Evolutionary conservation across 306 rosid genomes (phyloP).

Genomic region (Fragaria ananassa): DNA sequence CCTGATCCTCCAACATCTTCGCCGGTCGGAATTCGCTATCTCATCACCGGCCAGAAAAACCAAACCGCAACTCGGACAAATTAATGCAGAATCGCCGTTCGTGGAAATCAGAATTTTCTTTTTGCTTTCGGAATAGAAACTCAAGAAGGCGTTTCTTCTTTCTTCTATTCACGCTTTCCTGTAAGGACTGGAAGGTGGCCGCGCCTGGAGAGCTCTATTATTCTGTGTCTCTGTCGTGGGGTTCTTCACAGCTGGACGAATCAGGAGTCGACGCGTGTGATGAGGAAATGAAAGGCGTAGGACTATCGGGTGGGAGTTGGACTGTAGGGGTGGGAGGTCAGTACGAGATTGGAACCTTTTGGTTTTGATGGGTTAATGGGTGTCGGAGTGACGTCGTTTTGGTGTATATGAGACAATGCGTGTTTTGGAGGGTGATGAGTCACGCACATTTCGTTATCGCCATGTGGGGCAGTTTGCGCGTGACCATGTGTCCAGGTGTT

Average conservation of each 20-base stretch:
- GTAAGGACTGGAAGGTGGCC: not conserved
- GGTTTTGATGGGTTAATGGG: not conserved
- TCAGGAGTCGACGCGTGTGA: not conserved
- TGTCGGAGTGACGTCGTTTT: not conserved
- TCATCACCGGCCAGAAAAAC: not conserved
- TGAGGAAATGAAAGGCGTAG: not conserved
- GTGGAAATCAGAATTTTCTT: not conserved
- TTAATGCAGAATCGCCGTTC: not conserved
- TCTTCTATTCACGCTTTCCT: not conserved
- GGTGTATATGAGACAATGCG: not conserved
- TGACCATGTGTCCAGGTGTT: not conserved
- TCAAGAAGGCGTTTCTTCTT: not conserved
- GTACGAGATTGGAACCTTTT: not conserved
- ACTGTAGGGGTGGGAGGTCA: not conserved
- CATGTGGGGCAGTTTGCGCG: not conserved
- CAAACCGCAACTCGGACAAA: not conserved
- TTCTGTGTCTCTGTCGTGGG: not conserved
- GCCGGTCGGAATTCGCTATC: conserved; percentile 32
- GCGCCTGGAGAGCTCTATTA: not conserved
- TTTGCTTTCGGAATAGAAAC: not conserved
- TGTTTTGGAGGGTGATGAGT: not conserved
- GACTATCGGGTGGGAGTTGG: conserved; percentile 10
- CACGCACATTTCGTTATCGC: not conserved
- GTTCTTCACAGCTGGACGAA: not conserved
- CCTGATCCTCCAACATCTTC: conserved; percentile 98